Percentiles rank a stretch among this genome's conserved stretches.
These are phyloP conservation scores for Lotmaria passim DNA, from an alignment of 208 protist species.

Conservation along the genomic window DNA sequence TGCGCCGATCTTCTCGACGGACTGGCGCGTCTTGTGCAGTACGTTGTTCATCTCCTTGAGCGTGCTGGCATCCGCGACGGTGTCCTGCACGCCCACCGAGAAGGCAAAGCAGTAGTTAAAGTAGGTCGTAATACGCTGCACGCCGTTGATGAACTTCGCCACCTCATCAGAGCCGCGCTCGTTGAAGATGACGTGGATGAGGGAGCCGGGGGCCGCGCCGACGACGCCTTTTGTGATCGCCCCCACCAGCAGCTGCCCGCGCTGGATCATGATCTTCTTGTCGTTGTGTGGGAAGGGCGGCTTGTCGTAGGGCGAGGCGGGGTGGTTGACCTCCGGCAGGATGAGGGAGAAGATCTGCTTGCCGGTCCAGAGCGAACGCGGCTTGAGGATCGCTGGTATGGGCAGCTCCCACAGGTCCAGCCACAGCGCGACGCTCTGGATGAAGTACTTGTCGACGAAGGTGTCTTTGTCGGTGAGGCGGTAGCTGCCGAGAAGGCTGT, in stretches of 20 bases:
- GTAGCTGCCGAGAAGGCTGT: conserved; percentile 96
- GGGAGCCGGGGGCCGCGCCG: conserved; percentile 80
- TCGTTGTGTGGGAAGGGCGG: conserved; percentile 87
- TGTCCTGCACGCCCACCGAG: conserved; percentile 98
- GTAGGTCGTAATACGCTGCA: conserved; percentile 97
- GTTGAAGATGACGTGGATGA: conserved; percentile 98
- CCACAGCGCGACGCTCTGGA: conserved; percentile 99
- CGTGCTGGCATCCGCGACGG: conserved; percentile 95
- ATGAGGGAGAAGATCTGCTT: conserved; percentile 99
- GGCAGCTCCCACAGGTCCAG: conserved; percentile 96
- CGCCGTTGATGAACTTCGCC: conserved; percentile 89
- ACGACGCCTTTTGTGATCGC: conserved; percentile 93
- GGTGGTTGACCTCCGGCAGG: conserved; percentile 95
- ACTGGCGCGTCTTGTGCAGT: conserved; percentile 83
- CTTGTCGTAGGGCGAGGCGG: conserved; percentile 54
- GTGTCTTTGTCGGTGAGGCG: conserved; percentile 96
- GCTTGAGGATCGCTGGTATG: conserved; percentile 98
- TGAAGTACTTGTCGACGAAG: conserved; percentile 96
- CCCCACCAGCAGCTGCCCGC: conserved; percentile 93
- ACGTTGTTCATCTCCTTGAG: conserved; percentile 92
- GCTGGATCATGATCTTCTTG: conserved; percentile 89
- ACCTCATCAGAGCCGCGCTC: conserved; percentile 96
- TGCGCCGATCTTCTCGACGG: conserved; percentile 93
- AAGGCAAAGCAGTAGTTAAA: conserved; percentile 97
- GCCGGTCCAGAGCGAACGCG: conserved; percentile 98